Conservation (phyloP, 2,329 filamentous ascomycete genomes). For the Calonectria naviculata region DNA sequence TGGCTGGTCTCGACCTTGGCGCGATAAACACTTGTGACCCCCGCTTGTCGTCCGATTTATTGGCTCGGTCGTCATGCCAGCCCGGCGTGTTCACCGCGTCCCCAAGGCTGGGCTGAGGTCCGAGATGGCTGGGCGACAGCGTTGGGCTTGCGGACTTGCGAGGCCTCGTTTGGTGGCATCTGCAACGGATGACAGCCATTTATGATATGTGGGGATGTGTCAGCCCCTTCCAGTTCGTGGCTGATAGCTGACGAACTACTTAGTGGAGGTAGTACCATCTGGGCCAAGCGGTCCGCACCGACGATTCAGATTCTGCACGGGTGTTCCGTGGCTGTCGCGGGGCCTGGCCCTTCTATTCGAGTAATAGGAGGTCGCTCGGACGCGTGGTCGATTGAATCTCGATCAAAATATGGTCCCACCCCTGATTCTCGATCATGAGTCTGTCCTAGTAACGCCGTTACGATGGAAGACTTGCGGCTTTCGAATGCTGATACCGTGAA, state of each 20-base stretch:
- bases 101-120: not conserved
- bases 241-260: not conserved
- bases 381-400: not conserved
- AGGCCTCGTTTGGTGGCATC: not conserved
- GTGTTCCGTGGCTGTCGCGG: not conserved
- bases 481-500: not conserved
- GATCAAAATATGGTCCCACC: not conserved
- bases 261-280: not conserved
- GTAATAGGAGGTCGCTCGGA: not conserved
- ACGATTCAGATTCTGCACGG: not conserved
- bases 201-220: not conserved
- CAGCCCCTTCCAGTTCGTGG: not conserved
- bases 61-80: not conserved
- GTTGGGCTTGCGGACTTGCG: not conserved
- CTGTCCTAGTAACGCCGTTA: not conserved
- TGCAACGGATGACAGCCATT: not conserved
- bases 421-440: not conserved
- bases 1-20: not conserved
- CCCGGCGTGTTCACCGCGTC: not conserved
- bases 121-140: not conserved
- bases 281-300: not conserved
- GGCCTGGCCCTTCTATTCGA: too few species aligned
- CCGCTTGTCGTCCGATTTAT: not conserved
- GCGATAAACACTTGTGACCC: not conserved
- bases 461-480: not conserved